Conservation (phyloP, 768 basidiomycete species). For the Rhodocollybia butyracea region DNA sequence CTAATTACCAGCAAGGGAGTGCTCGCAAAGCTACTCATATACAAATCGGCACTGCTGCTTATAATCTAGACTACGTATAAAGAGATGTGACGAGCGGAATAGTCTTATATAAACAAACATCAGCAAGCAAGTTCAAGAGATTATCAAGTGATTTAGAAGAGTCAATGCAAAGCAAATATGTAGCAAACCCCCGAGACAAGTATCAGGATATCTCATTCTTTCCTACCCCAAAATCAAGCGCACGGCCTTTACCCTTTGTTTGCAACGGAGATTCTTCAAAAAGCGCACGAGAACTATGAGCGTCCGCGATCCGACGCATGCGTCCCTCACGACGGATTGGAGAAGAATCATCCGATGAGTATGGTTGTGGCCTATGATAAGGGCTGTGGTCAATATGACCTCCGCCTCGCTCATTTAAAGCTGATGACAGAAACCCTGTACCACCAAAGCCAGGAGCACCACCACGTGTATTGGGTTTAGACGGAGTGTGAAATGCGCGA, state of each 20-base stretch:
- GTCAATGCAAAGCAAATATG: not conserved
- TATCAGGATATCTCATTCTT: not conserved
- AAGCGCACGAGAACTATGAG: not conserved
- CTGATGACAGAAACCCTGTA: conserved; percentile 23
- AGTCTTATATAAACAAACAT: too few species aligned
- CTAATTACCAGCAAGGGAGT: too few species aligned
- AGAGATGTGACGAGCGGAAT: too few species aligned
- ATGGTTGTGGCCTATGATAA: conserved; percentile 19
- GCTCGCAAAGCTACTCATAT: too few species aligned
- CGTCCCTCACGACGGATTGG: conserved; percentile 46
- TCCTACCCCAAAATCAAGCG: conserved; percentile 1
- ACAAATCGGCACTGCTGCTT: too few species aligned
- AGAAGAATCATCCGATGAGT: conserved; percentile 42
- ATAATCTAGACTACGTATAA: too few species aligned
- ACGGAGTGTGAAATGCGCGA: conserved; percentile 54
- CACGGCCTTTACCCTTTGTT: conserved; percentile 1
- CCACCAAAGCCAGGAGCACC: conserved; percentile 20
- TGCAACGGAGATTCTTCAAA: conserved; percentile 3
- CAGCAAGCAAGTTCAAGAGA: too few species aligned
- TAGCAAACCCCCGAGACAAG: not conserved
- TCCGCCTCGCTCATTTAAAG: conserved; percentile 26
- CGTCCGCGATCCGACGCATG: conserved; percentile 28
- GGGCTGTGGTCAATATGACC: conserved; percentile 18
- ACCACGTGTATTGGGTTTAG: conserved; percentile 30
- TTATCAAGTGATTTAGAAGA: too few species aligned